Conservation (phyloP, 768 basidiomycete species). For the Dioszegia aurantiaca region DNA sequence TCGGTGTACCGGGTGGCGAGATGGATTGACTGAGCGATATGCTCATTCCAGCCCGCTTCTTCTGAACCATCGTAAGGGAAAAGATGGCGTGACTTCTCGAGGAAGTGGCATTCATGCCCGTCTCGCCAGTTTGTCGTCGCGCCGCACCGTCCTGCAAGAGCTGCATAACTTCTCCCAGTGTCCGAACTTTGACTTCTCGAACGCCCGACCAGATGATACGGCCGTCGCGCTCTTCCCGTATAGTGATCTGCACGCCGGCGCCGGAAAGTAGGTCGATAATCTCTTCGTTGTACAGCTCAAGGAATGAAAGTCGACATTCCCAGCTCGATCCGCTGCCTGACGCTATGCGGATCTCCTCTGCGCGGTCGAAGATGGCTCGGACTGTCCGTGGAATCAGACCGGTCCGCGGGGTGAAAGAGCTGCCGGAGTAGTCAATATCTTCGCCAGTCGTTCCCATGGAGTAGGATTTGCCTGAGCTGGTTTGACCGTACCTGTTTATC, state of each 20-base stretch:
- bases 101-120: conserved; percentile 97
- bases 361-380: conserved; percentile 75
- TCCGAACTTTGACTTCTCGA: conserved; percentile 83
- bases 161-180: conserved; percentile 85
- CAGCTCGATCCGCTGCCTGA: conserved; percentile 62
- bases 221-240: conserved; percentile 94
- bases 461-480: conserved; percentile 92
- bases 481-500: conserved; percentile 68
- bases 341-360: conserved; percentile 71
- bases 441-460: conserved; percentile 96
- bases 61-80: conserved; percentile 88
- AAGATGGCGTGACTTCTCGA: conserved; percentile 99
- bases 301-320: conserved; percentile 71
- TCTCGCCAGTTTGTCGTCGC: conserved; percentile 90
- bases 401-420: conserved; percentile 56
- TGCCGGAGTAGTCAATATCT: conserved; percentile 62
- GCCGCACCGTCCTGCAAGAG: conserved; percentile 86
- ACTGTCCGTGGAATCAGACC: conserved; percentile 96
- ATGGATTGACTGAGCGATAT: conserved; percentile 16
- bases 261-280: conserved; percentile 86
- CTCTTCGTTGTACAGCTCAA: conserved; percentile 99
- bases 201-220: conserved; percentile 96
- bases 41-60: conserved; percentile 56
- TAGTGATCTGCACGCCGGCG: conserved; percentile 82
- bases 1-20: conserved; percentile 24